Conservation (phyloP, 139 green algal species). For the Choricystis sp. region DNA sequence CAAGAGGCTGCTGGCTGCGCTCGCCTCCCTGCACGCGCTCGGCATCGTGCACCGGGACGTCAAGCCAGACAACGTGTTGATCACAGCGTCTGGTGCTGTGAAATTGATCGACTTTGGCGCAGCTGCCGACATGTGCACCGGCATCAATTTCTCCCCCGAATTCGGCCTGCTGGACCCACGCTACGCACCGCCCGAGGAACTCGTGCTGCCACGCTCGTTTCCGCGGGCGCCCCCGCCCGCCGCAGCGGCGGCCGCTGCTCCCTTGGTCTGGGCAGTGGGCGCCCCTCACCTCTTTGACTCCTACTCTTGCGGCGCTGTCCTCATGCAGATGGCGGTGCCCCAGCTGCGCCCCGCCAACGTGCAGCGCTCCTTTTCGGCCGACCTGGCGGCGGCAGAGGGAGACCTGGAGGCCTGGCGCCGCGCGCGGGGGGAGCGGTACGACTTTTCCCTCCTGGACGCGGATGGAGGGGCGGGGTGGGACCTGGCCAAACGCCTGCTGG, state of each 20-base stretch:
- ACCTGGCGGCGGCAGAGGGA: slow-evolving; percentile 19
- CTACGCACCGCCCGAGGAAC: slow-evolving; percentile 73
- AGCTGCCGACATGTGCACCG: slow-evolving; percentile 72
- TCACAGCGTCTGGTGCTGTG: slow-evolving; percentile 52
- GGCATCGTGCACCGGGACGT: slow-evolving; percentile 81
- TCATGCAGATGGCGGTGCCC: slow-evolving; percentile 52
- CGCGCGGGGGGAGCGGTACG: slow-evolving; percentile 6
- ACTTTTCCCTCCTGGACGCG: slow-evolving; percentile 65
- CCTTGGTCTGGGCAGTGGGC: slow-evolving; percentile 61
- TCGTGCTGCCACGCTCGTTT: slow-evolving; percentile 71
- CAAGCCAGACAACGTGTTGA: slow-evolving; percentile 75
- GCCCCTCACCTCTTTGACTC: slow-evolving; percentile 76
- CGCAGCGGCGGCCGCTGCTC: slow-evolving; percentile 50
- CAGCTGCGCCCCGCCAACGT: slow-evolving; percentile 40
- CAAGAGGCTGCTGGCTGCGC: slow-evolving; percentile 22
- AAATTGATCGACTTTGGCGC: slow-evolving; percentile 92
- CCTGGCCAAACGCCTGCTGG: slow-evolving; percentile 51
- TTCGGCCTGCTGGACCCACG: slow-evolving; percentile 78
- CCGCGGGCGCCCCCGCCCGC: slow-evolving; percentile 40
- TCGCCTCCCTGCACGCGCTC: slow-evolving; percentile 50
- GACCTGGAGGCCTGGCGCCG: slow-evolving; percentile 34
- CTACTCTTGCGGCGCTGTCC: slow-evolving; percentile 51
- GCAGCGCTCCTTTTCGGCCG: slow-evolving; percentile 24
- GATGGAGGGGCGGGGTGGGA: slow-evolving; percentile 51
- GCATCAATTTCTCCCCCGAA: slow-evolving; percentile 83